Evolutionary conservation across 2,329 filamentous ascomycete genomes (phyloP).

Genomic region (Pyricularia sp.): DNA sequence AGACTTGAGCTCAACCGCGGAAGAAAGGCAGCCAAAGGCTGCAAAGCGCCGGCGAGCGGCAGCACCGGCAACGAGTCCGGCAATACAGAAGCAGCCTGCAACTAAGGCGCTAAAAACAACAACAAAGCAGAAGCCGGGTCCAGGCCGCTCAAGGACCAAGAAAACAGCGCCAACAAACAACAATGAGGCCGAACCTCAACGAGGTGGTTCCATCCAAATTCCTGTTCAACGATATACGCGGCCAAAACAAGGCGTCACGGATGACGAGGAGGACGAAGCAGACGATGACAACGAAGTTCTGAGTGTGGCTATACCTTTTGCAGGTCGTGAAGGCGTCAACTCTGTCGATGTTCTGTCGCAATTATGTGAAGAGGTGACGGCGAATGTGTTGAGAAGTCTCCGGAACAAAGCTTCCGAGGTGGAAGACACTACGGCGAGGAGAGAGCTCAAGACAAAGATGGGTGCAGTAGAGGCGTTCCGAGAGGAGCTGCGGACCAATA

Average conservation of each 20-base stretch:
- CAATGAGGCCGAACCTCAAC: conserved; percentile 11
- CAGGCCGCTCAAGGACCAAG: conserved; percentile 21
- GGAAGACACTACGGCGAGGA: conserved; percentile 34
- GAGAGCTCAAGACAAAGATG: conserved; percentile 45
- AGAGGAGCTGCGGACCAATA: conserved; percentile 43
- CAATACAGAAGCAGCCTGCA: conserved; percentile 17
- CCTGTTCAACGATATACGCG: conserved; percentile 52
- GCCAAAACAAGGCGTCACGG: conserved; percentile 27
- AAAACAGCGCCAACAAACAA: conserved; percentile 27
- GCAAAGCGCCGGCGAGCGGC: conserved; percentile 17
- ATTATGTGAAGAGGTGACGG: conserved; percentile 51
- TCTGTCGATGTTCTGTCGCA: conserved; percentile 53
- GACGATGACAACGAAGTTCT: conserved; percentile 29
- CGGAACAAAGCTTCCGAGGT: conserved; percentile 31
- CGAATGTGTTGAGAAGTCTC: conserved; percentile 37
- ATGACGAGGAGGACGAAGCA: conserved; percentile 26
- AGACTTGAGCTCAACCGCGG: conserved; percentile 26
- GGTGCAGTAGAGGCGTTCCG: conserved; percentile 48
- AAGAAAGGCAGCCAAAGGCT: conserved; percentile 18
- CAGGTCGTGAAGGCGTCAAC: conserved; percentile 46
- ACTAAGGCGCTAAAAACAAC: conserved; percentile 15
- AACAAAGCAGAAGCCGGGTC: conserved; percentile 18
- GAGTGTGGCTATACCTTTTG: conserved; percentile 37
- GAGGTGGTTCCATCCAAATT: conserved; percentile 34
- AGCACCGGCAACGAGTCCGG: conserved; percentile 22